Base-by-base conservation (phyloP, 345 rosid species). In the Aquilaria malaccensis region DNA sequence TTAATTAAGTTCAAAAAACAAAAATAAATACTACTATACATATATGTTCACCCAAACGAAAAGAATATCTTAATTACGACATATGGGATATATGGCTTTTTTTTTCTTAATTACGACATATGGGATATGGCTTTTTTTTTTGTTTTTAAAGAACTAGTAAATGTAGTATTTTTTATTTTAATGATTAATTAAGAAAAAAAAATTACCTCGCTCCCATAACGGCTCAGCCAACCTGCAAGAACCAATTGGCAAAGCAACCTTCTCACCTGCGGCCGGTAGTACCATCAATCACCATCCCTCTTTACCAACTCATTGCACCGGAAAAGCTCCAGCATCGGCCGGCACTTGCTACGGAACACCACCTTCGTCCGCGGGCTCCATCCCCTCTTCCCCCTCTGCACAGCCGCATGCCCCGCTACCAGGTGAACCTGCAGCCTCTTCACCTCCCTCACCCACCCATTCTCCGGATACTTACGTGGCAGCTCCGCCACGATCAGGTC, bases 281-380 rank as follows among this genome's bases (percentile, higher is more conserved):
- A 79, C 97, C 96, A 90, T 95, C 97, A 90, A 62, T 88, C 87
- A 3, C 79, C 85, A 67, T 88, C 95, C 60, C 69, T 74, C 71
- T 73, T 77, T 47, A 77, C 86, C 88, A 90, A 67, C 57, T 89
- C 99, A 60, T 83, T 74, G 62, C 99, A 94, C 67, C 88, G 72
- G 70, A 94, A 88, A 22, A 94, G 37, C 80, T 90, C 99, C 69
- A 85, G 45, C 99, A 94, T 90, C 13, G 99, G 97, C 76, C 82
- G 69, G 63, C 97, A 90, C 78, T 82, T 80, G 58, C 97, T 90
- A 87, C 81, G 75, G 55, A 94, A 71, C 78, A 85, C 78, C 67
- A 90, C 87, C 70, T 77, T 94, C 4, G 74, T 76, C 78, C 76
- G 78, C 89, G 81, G 30, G 47, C 63, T 84, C 88, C 83, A 68